Percentiles rank a stretch among this genome's conserved stretches.
phyloP scores from a whole-genome alignment of 2,329 filamentous ascomycete genomes.

The Helotiales sp. region DNA sequence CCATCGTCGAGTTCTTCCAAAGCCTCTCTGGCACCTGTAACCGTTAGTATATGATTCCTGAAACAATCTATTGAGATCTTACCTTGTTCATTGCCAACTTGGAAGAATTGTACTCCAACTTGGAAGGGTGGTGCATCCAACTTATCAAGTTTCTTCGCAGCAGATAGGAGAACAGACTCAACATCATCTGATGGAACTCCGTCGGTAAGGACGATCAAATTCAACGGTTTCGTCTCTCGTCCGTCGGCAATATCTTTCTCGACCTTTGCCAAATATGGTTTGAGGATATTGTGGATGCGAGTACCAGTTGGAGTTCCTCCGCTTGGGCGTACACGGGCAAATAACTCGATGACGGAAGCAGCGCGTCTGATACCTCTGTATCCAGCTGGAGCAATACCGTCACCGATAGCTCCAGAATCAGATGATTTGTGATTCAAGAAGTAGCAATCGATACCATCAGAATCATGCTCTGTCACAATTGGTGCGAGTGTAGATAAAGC shows the following conservation, averaged over 20 bases:
- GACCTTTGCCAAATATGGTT: conserved; percentile 65
- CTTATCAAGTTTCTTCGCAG: conserved; percentile 69
- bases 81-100: conserved; percentile 72
- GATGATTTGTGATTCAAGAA: conserved; percentile 73
- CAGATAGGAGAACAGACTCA: conserved; percentile 64
- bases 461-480: conserved; percentile 77
- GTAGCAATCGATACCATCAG: conserved; percentile 85
- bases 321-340: conserved; percentile 62
- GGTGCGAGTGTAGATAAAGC: conserved; percentile 75
- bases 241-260: conserved; percentile 39
- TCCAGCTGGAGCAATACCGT: conserved; percentile 46
- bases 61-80: too few relatives aligned
- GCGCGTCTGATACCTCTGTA: conserved; percentile 66
- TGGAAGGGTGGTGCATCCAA: conserved; percentile 75
- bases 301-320: conserved; percentile 74
- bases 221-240: conserved; percentile 69
- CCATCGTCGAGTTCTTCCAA: conserved; percentile 76
- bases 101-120: conserved; percentile 93
- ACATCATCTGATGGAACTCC: conserved; percentile 80
- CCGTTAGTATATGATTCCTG: too few relatives aligned
- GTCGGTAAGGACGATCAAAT: conserved; percentile 92
- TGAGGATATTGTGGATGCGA: conserved; percentile 69
- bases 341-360: conserved; percentile 64
- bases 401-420: conserved; percentile 35
- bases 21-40: conserved; percentile 62